A percentile compares a stretch with the other conserved stretches of the same genome.
Evolutionary conservation across 176 grass and related monocot genomes (phyloP).

Genomic region (Musa schizocarpa): DNA sequence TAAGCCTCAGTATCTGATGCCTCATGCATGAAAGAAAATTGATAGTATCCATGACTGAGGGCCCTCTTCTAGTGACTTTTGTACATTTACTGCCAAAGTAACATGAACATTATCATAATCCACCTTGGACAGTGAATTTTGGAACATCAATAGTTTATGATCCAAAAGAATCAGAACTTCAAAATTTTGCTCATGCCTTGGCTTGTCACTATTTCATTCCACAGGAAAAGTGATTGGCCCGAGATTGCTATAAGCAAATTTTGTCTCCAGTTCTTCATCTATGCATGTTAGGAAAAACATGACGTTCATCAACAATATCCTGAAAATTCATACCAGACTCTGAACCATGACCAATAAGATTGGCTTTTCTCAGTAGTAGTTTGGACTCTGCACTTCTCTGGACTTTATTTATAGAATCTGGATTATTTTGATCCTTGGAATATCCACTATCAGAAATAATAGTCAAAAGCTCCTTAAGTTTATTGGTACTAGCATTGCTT

Average conservation of each 20-base stretch:
- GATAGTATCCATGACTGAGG: slow-evolving; percentile 43
- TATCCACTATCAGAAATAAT: neutral
- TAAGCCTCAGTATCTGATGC: slow-evolving; percentile 62
- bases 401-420: slow-evolving; percentile 26
- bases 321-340: slow-evolving; percentile 26
- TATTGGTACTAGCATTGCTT: slow-evolving; percentile 31
- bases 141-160: too few species aligned
- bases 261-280: slow-evolving; percentile 34
- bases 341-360: slow-evolving; percentile 25
- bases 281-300: too few species aligned
- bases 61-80: slow-evolving; percentile 34
- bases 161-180: slow-evolving; percentile 9
- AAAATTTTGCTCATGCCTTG: slow-evolving; percentile 37
- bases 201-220: slow-evolving; percentile 72
- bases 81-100: slow-evolving; percentile 38
- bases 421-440: slow-evolving; percentile 32
- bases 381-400: slow-evolving; percentile 30
- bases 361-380: slow-evolving; percentile 45
- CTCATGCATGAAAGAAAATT: slow-evolving; percentile 54
- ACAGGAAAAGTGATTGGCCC: slow-evolving; percentile 48
- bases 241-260: slow-evolving; percentile 17
- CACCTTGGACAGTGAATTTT: slow-evolving; percentile 5
- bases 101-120: slow-evolving; percentile 15
- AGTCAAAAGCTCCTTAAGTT: slow-evolving; percentile 56
- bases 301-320: slow-evolving; percentile 42